Evolutionary conservation across 2,329 filamentous ascomycete genomes (phyloP), one percentile per base, ranked within the genome.

Genomic region (Pyrenophora graminea): DNA sequence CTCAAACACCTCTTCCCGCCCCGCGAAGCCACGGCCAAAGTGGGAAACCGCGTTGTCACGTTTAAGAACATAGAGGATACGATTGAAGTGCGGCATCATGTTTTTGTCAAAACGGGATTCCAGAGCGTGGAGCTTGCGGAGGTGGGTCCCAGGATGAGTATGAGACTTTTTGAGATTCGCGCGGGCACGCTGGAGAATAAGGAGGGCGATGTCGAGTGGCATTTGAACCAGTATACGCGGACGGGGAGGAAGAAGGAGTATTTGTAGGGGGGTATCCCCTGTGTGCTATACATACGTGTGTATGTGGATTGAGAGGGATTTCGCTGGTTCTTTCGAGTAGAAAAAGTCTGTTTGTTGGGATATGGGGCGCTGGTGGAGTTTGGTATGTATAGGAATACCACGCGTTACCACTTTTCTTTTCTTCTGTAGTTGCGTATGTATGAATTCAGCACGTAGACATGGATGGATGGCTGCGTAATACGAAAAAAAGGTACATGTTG

Each of bases 201-300:
- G 74, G 90, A 95, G 61, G 93, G 93, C 3, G 94, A 99, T 74
- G 86, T 95, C 4, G 94, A 99, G 76, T 99, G 94, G 94, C 89
- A 94, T 58, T 80, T 99, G 58, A 95, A 90, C 55, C 93, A 97
- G 70, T 99, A 96, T 74, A 99, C 93, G 7, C 82, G 94, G 62
- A 97, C 93, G 12, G 87, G 88, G 64, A 86, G 86, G 76, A 97
- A 97, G 84, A 97, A 97, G 85, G 91, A 96, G 69, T 96, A 96
- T 70, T 81, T 97, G 47, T 97, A 48, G 9, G 4, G 8, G 3
- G 17, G 4, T 23, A 1, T 23, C 21, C 2, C 7, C 1, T 23
- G 4, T 23, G 21, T 32, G 27, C 21, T 1, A 2, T 25, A 36
- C 15, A 15, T 15, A 15, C 15, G 27, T 25, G 3, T n/a, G 27